Conservation (phyloP, 1,284 basidiomycete genomes). For the Naganishia albida region DNA sequence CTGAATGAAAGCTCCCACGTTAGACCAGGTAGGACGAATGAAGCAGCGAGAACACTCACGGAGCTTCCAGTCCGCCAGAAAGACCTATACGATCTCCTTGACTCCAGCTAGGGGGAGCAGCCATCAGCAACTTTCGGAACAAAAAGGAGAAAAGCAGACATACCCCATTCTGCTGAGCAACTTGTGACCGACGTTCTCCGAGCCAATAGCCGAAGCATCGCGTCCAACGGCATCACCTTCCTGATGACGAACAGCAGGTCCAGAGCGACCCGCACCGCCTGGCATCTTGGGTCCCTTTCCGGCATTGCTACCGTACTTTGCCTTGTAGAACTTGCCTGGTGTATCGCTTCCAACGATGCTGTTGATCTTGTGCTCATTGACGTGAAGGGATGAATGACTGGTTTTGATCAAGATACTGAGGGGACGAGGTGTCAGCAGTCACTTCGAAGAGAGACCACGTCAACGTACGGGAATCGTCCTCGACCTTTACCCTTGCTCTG, state of each 20-base stretch:
- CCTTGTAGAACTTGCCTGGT: constrained; percentile 49
- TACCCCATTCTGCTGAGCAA: constrained; percentile 53
- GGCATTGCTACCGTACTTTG: constrained; percentile 40
- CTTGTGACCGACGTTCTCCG: constrained; percentile 53
- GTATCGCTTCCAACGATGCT: constrained; percentile 36
- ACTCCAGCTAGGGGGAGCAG: constrained; percentile 43
- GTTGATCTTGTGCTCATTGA: constrained; percentile 60
- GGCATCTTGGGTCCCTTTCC: constrained; percentile 33
- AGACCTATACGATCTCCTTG: constrained; percentile 51
- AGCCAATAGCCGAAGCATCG: constrained; percentile 50
- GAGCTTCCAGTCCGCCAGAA: constrained; percentile 49
- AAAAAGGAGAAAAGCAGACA: constrained; percentile 11
- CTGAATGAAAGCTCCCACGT: constrained; percentile 34
- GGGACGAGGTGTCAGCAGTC: constrained; percentile 1
- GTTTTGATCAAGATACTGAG: constrained; percentile 70
- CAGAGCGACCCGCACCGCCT: constrained; percentile 26
- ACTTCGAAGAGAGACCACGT: not conserved
- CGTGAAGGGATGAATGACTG: constrained; percentile 61
- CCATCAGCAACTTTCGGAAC: not conserved
- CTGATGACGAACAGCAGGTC: constrained; percentile 40
- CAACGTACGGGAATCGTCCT: constrained; percentile 57
- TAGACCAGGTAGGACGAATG: not conserved
- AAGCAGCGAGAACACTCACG: constrained; percentile 44
- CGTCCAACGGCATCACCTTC: constrained; percentile 53
- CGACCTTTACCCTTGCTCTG: constrained; percentile 69